phyloP scores from a whole-genome alignment of 164 flowering plant species.

The Chloranthus sessilifolius region DNA sequence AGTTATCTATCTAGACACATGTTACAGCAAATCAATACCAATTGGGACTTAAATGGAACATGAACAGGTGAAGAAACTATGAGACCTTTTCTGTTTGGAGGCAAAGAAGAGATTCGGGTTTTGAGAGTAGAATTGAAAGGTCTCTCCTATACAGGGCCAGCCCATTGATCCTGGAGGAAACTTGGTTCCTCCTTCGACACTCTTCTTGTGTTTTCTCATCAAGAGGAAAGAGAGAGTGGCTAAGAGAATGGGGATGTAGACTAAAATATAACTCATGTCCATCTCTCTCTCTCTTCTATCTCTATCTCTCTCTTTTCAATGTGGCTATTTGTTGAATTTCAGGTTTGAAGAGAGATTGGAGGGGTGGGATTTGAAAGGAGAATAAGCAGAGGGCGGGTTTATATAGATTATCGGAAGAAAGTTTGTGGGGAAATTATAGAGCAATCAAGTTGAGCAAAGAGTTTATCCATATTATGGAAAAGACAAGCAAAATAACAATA shows the following conservation, averaged over 20 bases:
- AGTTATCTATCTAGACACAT: not conserved
- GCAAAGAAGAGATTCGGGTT: conserved; percentile 66
- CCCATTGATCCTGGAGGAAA: conserved; percentile 94
- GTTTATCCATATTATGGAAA: too few species aligned
- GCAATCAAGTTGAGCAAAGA: too few species aligned
- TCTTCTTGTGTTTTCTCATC: conserved; percentile 16
- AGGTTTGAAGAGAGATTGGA: not conserved
- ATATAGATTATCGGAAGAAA: too few species aligned
- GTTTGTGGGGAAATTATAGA: too few species aligned
- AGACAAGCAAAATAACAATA: too few species aligned
- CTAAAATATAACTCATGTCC: conserved; percentile 8
- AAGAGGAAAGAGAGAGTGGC: conserved; percentile 18
- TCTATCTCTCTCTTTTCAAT: not conserved
- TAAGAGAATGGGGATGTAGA: conserved; percentile 15
- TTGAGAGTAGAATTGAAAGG: conserved; percentile 71
- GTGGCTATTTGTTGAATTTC: not conserved
- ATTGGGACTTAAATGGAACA: not conserved
- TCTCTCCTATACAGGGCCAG: conserved; percentile 80
- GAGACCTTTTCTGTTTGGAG: conserved; percentile 54
- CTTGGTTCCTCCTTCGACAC: conserved; percentile 22
- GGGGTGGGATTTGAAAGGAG: not conserved
- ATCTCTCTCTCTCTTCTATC: conserved; percentile 1
- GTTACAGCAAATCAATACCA: not conserved
- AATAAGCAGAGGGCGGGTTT: not conserved
- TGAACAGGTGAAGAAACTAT: not conserved